Conservation (phyloP, 345 rosid species). For the Sonneratia alba region DNA sequence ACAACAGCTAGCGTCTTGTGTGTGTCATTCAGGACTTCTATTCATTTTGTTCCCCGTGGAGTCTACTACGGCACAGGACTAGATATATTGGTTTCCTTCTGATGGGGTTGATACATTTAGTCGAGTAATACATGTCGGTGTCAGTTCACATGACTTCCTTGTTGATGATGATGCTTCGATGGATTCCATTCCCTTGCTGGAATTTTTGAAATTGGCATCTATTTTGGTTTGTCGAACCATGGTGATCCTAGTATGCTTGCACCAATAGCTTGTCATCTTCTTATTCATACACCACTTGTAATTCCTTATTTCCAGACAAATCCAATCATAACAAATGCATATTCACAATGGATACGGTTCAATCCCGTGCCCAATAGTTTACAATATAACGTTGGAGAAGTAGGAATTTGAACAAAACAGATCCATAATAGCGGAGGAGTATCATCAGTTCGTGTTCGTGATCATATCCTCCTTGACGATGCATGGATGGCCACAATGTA, state of each 20-base stretch:
- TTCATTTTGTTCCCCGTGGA: no score
- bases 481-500: conserved; percentile 72
- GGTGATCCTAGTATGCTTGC: background rate
- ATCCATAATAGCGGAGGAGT: no score
- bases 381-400: background rate
- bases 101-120: background rate
- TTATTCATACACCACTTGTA: no score
- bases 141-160: background rate
- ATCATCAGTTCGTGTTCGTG: background rate
- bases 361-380: background rate
- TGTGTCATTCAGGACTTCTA: background rate
- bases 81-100: background rate
- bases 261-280: background rate
- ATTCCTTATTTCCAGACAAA: background rate
- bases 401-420: background rate
- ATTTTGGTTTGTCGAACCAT: background rate
- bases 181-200: background rate
- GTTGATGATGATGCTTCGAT: background rate
- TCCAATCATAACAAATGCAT: background rate
- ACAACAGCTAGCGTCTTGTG: background rate
- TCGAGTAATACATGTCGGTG: background rate
- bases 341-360: background rate
- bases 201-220: background rate
- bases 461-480: conserved; percentile 14
- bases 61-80: no score